phyloP scores from a whole-genome alignment of 2,329 filamentous ascomycete species.

The Gnomoniopsis smithogilvyi region DNA sequence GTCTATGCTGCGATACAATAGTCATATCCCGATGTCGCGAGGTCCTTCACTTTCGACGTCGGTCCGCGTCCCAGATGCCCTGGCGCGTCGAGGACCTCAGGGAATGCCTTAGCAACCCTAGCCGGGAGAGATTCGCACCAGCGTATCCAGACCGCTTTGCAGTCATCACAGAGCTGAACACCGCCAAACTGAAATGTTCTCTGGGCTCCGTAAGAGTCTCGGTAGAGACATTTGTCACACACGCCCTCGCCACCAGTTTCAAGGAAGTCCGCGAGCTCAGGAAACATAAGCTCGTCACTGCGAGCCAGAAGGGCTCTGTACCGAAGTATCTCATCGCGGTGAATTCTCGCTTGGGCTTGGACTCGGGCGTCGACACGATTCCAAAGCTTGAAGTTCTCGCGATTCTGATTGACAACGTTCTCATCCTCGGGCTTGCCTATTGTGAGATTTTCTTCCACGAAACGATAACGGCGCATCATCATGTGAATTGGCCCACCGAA shows the following conservation, averaged over 20 bases:
- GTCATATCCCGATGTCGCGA: neutral
- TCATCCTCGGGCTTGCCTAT: slow-evolving; percentile 26
- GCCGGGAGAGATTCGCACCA: slow-evolving; percentile 1
- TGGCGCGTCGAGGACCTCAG: neutral
- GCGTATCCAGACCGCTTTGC: neutral
- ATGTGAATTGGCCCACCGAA: slow-evolving; percentile 32
- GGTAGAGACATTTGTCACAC: slow-evolving; percentile 15
- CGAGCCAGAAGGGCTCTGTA: slow-evolving; percentile 13
- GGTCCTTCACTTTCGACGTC: neutral
- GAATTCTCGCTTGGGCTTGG: neutral
- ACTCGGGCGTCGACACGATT: slow-evolving; percentile 20
- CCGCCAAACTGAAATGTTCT: slow-evolving; percentile 16
- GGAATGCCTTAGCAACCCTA: neutral
- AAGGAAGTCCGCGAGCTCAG: slow-evolving; percentile 15
- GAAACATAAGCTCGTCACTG: slow-evolving; percentile 19
- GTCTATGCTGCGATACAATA: too few species aligned
- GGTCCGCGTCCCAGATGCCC: neutral
- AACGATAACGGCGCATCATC: slow-evolving; percentile 32
- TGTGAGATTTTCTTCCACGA: slow-evolving; percentile 29
- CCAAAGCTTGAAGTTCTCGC: slow-evolving; percentile 30
- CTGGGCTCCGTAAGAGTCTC: slow-evolving; percentile 16
- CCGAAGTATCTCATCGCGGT: neutral
- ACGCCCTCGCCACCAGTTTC: slow-evolving; percentile 11
- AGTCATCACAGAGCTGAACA: slow-evolving; percentile 15
- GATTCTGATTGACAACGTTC: slow-evolving; percentile 22